Base-by-base conservation (phyloP, 1,284 basidiomycete genomes). In the Rhodotorula sp. region DNA sequence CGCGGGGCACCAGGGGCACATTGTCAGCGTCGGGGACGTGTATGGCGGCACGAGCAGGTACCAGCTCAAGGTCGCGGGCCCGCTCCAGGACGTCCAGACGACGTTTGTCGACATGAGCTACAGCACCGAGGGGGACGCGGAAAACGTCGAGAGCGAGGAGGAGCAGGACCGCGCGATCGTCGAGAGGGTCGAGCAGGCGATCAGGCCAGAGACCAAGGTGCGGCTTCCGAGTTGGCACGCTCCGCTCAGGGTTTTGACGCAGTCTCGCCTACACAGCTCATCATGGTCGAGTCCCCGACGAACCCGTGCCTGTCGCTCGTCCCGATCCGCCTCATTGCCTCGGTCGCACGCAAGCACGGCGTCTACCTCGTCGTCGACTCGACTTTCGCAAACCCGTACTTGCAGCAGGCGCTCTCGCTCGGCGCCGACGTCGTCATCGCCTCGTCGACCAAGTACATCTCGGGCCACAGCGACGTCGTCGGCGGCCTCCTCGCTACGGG, bases 241-340 rank as follows among this genome's bases (percentile, higher is more conserved):
- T 21, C 8, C 41, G 0, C 34, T 12, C 48, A 16, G 12, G 41
- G 46, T 21, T 10, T 19, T n/a, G 34, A 27, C 48, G 12, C 21
- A 3, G n/a, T 9, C 16, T 56, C 59, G 34, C 42, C 27, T 10
- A 25, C 60, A 5, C 76, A 95, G 90, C 85, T 98, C n/a, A 87
- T 99, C 70, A 98, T 94, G 94, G 88, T 97, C 79, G 95, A 99
- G 83, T 87, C 91, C 0, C 96, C 95, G 0, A 97, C 94, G 21
- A 98, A 98, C 83, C 96, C 96, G 0, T 93, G 92, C 1, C 88
- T 98, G 17, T 88, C 90, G n/a, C 83, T 97, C 49, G 88, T 95
- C 71, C 89, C 92, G 80, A 88, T 95, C 79, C 80, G 85, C 1
- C 85, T 87, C 67, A 86, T 94, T 73, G 85, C 86, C 53, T 80